A percentile compares a stretch with the other conserved stretches of the same genome.
Conservation (phyloP, 2,329 filamentous ascomycete genomes). For the Sporothrix protearum region DNA sequence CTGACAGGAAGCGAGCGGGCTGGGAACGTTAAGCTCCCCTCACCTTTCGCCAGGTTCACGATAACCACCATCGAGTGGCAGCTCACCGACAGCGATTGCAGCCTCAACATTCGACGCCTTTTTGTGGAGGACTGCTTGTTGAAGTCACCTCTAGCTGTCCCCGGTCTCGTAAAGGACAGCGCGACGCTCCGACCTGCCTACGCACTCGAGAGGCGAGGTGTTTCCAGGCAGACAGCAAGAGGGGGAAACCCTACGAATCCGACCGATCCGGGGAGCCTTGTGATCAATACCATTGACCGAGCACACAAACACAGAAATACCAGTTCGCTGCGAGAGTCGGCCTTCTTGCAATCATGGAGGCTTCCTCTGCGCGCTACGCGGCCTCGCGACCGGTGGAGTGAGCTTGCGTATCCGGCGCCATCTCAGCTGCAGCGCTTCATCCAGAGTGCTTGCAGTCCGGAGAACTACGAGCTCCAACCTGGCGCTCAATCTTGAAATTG, state of each 20-base stretch:
- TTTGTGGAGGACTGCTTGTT: not conserved
- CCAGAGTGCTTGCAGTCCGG: constrained; percentile 90
- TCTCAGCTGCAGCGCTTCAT: constrained; percentile 94
- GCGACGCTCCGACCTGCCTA: not conserved
- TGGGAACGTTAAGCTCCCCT: constrained; percentile 15
- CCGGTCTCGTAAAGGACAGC: not conserved
- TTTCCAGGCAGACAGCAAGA: constrained; percentile 16
- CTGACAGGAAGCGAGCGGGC: not conserved
- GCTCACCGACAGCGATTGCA: not conserved
- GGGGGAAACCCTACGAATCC: not conserved
- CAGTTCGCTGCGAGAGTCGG: not conserved
- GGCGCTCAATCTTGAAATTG: constrained; percentile 91
- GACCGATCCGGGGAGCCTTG: not conserved
- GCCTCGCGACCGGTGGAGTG: constrained; percentile 91
- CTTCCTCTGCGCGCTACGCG: constrained; percentile 90
- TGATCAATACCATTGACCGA: not conserved
- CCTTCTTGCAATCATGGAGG: constrained; percentile 65
- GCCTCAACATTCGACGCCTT: not conserved
- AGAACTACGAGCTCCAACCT: constrained; percentile 98
- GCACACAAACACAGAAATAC: not conserved
- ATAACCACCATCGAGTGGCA: constrained; percentile 1
- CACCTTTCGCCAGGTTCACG: not conserved
- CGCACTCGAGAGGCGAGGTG: not conserved
- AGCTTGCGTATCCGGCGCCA: constrained; percentile 70
- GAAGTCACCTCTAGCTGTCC: not conserved